These are phyloP conservation scores for Mycena amicta DNA, from an alignment of 768 basidiomycete species.

Conservation along the genomic window DNA sequence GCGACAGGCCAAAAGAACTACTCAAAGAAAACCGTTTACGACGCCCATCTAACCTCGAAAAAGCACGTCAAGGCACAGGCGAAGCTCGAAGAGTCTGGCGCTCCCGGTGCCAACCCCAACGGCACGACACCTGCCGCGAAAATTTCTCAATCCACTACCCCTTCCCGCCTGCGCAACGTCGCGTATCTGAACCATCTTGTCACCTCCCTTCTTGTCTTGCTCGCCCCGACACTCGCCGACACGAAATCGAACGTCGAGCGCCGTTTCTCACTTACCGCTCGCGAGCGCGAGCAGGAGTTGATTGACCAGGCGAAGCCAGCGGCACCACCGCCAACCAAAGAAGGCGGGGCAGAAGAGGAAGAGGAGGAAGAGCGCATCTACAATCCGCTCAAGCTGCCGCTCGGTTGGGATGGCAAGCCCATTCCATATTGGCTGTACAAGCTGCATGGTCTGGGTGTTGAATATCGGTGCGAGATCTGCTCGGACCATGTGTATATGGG, in stretches of 20 bases:
- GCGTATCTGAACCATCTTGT: conserved; percentile 75
- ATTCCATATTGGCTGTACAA: conserved; percentile 99
- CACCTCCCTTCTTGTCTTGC: conserved; percentile 63
- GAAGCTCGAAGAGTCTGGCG: conserved; percentile 59
- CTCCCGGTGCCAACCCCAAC: conserved; percentile 58
- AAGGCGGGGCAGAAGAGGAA: conserved; percentile 64
- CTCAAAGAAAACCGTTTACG: conserved; percentile 96
- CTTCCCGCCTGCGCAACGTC: conserved; percentile 59
- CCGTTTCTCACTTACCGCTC: conserved; percentile 93
- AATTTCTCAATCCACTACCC: conserved; percentile 40
- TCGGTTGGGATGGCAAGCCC: conserved; percentile 98
- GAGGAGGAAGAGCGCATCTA: conserved; percentile 97
- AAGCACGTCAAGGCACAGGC: conserved; percentile 92
- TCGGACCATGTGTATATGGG: conserved; percentile 98
- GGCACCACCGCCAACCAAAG: conserved; percentile 50
- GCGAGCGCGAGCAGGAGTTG: conserved; percentile 93
- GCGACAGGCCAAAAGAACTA: conserved; percentile 91
- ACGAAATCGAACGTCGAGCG: conserved; percentile 97
- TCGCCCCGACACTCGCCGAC: conserved; percentile 74
- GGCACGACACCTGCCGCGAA: conserved; percentile 39
- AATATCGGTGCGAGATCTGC: conserved; percentile 97
- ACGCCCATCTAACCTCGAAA: conserved; percentile 93
- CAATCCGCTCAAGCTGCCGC: conserved; percentile 94
- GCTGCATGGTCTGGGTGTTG: conserved; percentile 95
- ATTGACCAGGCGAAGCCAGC: conserved; percentile 63